Evolutionary conservation across 352 stramenopile species (phyloP).

Genomic region (Phytophthora ohioensis): DNA sequence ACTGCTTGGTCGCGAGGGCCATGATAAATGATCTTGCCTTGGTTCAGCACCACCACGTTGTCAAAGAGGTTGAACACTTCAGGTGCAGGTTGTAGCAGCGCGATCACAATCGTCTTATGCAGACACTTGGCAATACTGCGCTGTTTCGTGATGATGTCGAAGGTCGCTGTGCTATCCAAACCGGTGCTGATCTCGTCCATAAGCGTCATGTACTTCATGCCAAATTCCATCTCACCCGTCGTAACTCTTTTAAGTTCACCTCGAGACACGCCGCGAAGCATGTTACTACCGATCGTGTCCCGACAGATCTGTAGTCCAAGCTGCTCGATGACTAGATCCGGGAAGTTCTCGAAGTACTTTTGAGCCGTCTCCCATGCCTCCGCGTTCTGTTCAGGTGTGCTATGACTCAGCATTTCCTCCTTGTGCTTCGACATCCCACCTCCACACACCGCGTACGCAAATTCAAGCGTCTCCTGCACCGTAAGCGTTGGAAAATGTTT

Average conservation of each 20-base stretch:
- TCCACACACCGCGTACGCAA: slow-evolving; percentile 37
- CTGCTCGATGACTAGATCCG: slow-evolving; percentile 56
- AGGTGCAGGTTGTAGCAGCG: slow-evolving; percentile 61
- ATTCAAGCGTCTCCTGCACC: slow-evolving; percentile 45
- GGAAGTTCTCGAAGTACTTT: slow-evolving; percentile 42
- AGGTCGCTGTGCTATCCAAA: slow-evolving; percentile 91
- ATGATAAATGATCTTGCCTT: slow-evolving; percentile 74
- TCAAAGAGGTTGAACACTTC: slow-evolving; percentile 71
- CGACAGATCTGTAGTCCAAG: slow-evolving; percentile 51
- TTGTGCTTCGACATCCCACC: slow-evolving; percentile 37
- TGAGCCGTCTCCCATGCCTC: slow-evolving; percentile 26
- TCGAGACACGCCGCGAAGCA: slow-evolving; percentile 65
- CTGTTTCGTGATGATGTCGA: slow-evolving; percentile 89
- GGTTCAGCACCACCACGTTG: slow-evolving; percentile 62
- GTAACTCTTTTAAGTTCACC: slow-evolving; percentile 76
- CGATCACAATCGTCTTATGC: slow-evolving; percentile 62
- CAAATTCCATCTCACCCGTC: slow-evolving; percentile 82
- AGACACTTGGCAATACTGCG: slow-evolving; percentile 51
- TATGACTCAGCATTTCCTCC: slow-evolving; percentile 47
- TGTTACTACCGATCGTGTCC: slow-evolving; percentile 59
- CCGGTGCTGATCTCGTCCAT: slow-evolving; percentile 94
- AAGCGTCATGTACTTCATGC: slow-evolving; percentile 74
- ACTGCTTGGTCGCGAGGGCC: slow-evolving; percentile 47
- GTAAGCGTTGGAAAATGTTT: slow-evolving; percentile 42
- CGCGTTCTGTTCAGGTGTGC: slow-evolving; percentile 44